Percentiles rank a stretch among this genome's conserved stretches.
Conservation (phyloP, 163 green algal species). For the Scenedesmus sp. region DNA sequence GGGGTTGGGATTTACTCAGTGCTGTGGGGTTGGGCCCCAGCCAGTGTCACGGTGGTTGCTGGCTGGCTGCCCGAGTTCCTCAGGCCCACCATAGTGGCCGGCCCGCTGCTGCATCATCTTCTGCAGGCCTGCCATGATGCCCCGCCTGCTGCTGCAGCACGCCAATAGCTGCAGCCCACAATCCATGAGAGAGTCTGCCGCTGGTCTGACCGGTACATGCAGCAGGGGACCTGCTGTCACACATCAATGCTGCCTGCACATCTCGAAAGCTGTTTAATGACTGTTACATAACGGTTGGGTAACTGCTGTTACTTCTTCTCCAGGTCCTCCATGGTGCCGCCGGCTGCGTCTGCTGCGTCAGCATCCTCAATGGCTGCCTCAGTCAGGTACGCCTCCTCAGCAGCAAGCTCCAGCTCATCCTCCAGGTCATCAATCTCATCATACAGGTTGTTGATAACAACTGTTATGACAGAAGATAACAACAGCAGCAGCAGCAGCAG, state of each 20-base stretch:
- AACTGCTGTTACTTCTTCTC: conserved; percentile 20
- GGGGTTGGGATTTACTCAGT: too few species aligned
- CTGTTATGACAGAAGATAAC: conserved; percentile 43
- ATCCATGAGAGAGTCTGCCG: too few species aligned
- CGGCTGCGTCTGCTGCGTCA: conserved; percentile 19
- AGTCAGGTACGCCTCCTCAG: conserved; percentile 59
- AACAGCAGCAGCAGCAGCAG: neutral
- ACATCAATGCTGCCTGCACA: neutral
- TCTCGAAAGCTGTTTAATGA: neutral
- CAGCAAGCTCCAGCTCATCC: conserved; percentile 68
- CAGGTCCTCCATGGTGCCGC: conserved; percentile 45
- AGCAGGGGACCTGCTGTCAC: neutral
- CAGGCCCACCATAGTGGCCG: too few species aligned
- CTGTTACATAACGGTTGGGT: neutral
- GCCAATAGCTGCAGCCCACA: too few species aligned
- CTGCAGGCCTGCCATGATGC: too few species aligned
- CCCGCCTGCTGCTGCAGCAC: too few species aligned
- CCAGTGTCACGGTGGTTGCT: too few species aligned
- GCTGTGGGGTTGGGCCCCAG: too few species aligned
- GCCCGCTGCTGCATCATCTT: too few species aligned
- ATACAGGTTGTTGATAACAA: conserved; percentile 67
- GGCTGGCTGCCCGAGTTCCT: too few species aligned
- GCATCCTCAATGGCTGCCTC: conserved; percentile 43
- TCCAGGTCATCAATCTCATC: conserved; percentile 74
- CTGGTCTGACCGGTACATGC: neutral